These are phyloP conservation scores for Exobasidium rhododendri DNA, from an alignment of 1,284 basidiomycete genomes.

Conservation along the genomic window DNA sequence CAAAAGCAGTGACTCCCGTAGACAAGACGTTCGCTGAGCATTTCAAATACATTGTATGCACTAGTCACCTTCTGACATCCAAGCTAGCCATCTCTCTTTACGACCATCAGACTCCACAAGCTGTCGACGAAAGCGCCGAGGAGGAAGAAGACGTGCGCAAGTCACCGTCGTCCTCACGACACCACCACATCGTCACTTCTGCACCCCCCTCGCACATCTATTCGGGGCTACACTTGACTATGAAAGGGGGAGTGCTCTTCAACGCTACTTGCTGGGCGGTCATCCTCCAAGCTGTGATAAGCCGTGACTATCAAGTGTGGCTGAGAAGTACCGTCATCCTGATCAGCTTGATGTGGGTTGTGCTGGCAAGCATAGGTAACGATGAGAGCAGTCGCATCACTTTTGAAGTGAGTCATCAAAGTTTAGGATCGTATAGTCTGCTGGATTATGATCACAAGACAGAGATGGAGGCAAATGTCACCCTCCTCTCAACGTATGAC, in stretches of 20 bases:
- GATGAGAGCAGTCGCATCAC: neutral
- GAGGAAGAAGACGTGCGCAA: neutral
- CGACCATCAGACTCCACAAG: slow-evolving; percentile 16
- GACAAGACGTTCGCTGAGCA: slow-evolving; percentile 33
- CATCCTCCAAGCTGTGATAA: neutral
- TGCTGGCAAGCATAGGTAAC: neutral
- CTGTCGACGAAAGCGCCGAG: neutral
- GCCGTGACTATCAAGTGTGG: neutral
- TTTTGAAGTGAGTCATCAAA: neutral
- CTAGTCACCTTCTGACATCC: slow-evolving; percentile 48
- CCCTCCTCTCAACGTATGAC: neutral
- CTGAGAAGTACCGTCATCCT: neutral
- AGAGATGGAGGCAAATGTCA: neutral
- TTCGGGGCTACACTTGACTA: neutral
- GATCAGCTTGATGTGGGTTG: neutral
- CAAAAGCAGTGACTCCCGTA: neutral
- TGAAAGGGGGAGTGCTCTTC: neutral
- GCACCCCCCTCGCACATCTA: neutral
- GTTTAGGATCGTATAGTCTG: neutral
- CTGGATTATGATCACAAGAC: neutral
- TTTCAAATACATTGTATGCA: slow-evolving; percentile 50
- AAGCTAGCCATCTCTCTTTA: slow-evolving; percentile 51
- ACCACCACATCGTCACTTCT: neutral
- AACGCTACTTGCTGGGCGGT: neutral
- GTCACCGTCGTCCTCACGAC: neutral